Conservation (phyloP, 257 asterid genomes). For the Sherardia arvensis region DNA sequence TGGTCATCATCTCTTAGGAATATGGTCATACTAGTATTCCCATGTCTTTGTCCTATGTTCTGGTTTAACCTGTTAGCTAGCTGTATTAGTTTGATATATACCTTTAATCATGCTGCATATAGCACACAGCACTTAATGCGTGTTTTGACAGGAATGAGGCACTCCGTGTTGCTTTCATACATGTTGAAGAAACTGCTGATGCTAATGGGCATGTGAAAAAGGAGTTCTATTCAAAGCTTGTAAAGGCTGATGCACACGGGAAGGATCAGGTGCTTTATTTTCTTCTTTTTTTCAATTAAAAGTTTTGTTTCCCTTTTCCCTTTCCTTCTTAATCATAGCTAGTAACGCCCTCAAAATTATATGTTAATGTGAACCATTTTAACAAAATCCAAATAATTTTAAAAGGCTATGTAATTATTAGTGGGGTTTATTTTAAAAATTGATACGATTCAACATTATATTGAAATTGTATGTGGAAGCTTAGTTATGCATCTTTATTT, state of each 20-base stretch:
- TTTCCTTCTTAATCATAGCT: not conserved
- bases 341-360: not conserved
- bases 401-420: not conserved
- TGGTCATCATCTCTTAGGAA: not conserved
- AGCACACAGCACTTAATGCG: not conserved
- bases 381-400: no score
- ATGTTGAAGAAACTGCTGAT: constrained; percentile 60
- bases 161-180: constrained; percentile 96
- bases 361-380: not conserved
- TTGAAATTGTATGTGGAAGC: not conserved
- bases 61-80: not conserved
- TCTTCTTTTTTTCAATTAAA: not conserved
- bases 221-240: constrained; percentile 86
- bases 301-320: not conserved
- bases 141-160: constrained; percentile 70
- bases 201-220: constrained; percentile 51
- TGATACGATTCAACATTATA: not conserved
- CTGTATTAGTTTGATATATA: not conserved
- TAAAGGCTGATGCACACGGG: constrained; percentile 88
- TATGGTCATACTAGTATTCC: not conserved
- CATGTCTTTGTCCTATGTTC: not conserved
- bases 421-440: not conserved
- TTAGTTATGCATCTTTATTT: no score
- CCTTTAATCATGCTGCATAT: not conserved
- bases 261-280: constrained; percentile 71